phyloP scores from a whole-genome alignment of 75 land plant genomes.

The Pinus tabuliformis region DNA sequence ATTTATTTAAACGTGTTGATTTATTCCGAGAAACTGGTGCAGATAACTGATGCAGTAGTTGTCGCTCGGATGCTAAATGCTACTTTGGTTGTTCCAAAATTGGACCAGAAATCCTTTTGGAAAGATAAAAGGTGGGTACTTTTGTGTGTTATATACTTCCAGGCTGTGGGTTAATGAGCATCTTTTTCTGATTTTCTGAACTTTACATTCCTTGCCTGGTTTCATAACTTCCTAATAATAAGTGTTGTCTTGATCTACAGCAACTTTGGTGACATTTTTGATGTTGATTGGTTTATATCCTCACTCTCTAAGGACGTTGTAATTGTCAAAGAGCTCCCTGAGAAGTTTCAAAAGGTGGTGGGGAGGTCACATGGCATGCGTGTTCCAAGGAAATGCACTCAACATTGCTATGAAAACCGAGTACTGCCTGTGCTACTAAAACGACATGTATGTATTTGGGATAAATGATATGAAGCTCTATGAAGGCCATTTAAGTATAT shows the following conservation, averaged over 20 bases:
- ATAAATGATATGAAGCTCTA: not conserved
- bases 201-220: not conserved
- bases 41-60: conserved; percentile 97
- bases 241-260: conserved; percentile 41
- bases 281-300: conserved; percentile 82
- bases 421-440: conserved; percentile 72
- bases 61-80: conserved; percentile 95
- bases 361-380: conserved; percentile 44
- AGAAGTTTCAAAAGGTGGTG: conserved; percentile 24
- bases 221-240: not conserved
- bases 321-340: conserved; percentile 73
- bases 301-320: conserved; percentile 66
- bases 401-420: conserved; percentile 67
- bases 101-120: conserved; percentile 93
- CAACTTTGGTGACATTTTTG: conserved; percentile 83
- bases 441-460: conserved; percentile 54
- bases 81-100: conserved; percentile 83
- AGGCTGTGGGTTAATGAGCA: not conserved
- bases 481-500: not conserved
- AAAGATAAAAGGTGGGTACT: conserved; percentile 54
- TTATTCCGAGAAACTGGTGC: not conserved
- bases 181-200: not conserved
- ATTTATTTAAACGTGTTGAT: not conserved
- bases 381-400: conserved; percentile 88
- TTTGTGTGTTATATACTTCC: not conserved